Evolutionary conservation across 306 rosid genomes (phyloP).

Genomic region (Rosa chinensis): DNA sequence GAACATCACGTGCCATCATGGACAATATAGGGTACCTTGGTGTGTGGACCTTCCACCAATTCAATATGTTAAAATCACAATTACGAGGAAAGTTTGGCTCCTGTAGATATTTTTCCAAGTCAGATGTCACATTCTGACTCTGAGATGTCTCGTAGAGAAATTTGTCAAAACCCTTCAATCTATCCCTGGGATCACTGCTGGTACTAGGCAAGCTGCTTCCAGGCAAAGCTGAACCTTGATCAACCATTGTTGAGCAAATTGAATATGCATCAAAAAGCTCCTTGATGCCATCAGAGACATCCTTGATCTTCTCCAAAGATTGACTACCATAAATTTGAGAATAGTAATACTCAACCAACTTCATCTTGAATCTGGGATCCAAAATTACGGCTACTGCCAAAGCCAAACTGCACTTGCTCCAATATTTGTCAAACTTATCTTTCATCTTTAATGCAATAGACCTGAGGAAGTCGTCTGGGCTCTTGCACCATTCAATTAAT

Average conservation of each 20-base stretch:
- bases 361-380: slow-evolving; percentile 96
- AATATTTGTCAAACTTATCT: slow-evolving; percentile 78
- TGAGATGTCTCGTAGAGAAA: slow-evolving; percentile 86
- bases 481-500: slow-evolving; percentile 85
- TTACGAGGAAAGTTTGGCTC: slow-evolving; percentile 91
- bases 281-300: slow-evolving; percentile 78
- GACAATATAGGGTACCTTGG: slow-evolving; percentile 97
- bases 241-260: slow-evolving; percentile 77
- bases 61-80: slow-evolving; percentile 77
- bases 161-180: slow-evolving; percentile 91
- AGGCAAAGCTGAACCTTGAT: slow-evolving; percentile 85
- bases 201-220: slow-evolving; percentile 79
- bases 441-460: slow-evolving; percentile 74
- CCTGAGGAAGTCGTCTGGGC: slow-evolving; percentile 68
- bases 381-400: slow-evolving; percentile 85
- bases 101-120: slow-evolving; percentile 90
- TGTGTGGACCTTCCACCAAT: slow-evolving; percentile 98
- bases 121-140: slow-evolving; percentile 59
- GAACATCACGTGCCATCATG: slow-evolving; percentile 95
- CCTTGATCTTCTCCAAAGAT: slow-evolving; percentile 81
- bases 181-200: slow-evolving; percentile 62
- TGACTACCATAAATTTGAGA: slow-evolving; percentile 91
- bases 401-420: slow-evolving; percentile 88
- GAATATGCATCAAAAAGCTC: slow-evolving; percentile 86
- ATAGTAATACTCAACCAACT: slow-evolving; percentile 92